Base-by-base conservation (phyloP, 169 alveolate genomes). In the Eimeria maxima region DNA sequence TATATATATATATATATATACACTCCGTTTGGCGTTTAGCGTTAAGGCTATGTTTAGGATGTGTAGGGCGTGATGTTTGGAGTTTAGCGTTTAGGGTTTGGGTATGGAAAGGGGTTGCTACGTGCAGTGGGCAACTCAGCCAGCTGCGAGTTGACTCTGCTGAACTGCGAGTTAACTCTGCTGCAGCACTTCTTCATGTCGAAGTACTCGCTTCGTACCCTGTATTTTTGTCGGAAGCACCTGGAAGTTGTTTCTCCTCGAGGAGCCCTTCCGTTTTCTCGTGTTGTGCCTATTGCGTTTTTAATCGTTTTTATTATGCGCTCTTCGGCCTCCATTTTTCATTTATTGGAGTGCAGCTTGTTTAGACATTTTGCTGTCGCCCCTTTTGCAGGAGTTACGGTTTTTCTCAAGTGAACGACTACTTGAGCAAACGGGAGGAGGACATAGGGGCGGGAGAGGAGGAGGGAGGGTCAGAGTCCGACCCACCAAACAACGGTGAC, bases 391-490 rank as follows among this genome's bases (percentile, higher is more conserved):
- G 74, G 86, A 42, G 76, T 57, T 71, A 44, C 73, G 76, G 67
- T 50, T 73, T 45, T 57, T 57, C 76, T 13, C 65, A 50, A 27
- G 69, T 80, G 53, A 29, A 76, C 1, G 84, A 67, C 33, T 55
- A 38, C 94, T 38, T 74, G 89, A 45, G 55, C 29, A 92, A 55
- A 47, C 78, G 83, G 13, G 45, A 42, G 13, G 42, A 24, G 45
- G 84, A 71, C 74, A 14, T 33, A 50, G 50, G 0, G 60, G 94
- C 47, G 73, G 50, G 55, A 69, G 33, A 27, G 63, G 84, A 33
- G 71, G 67, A 55, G 47, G 86, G 53, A 4, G 97, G 53, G 22
- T 27, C 69, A 3, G 88, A 50, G 16, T 92, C 90, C 55, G 90
- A 63, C n/a, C 27, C 63, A 27, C 95, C n/a, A 69, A 94, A 63